These are phyloP conservation scores for Kwoniella botswanensis DNA, from an alignment of 768 basidiomycete genomes.

Conservation along the genomic window DNA sequence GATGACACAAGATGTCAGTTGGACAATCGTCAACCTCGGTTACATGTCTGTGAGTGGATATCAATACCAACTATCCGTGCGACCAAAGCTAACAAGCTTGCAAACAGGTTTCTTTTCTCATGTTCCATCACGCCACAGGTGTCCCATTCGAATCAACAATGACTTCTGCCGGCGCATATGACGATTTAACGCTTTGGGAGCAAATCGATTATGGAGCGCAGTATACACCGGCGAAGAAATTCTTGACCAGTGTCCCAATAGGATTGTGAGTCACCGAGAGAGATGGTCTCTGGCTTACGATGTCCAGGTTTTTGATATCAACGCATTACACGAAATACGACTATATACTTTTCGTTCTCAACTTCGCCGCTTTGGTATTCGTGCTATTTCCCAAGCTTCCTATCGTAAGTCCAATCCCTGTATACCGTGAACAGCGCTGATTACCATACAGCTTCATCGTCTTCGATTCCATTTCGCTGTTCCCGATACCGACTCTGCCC, in stretches of 20 bases:
- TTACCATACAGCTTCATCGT: constrained; percentile 16
- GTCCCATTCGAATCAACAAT: constrained; percentile 80
- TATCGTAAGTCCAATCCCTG: constrained; percentile 64
- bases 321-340: constrained; percentile 99
- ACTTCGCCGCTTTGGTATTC: constrained; percentile 74
- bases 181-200: constrained; percentile 97
- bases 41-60: constrained; percentile 82
- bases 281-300: not conserved
- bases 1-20: constrained; percentile 90
- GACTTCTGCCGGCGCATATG: constrained; percentile 80
- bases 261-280: constrained; percentile 67
- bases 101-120: constrained; percentile 84
- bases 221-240: constrained; percentile 98
- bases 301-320: constrained; percentile 83
- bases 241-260: constrained; percentile 88
- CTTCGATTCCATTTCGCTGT: constrained; percentile 30
- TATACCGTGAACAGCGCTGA: not conserved
- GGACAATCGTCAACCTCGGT: constrained; percentile 88
- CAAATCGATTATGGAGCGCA: constrained; percentile 99
- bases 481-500: constrained; percentile 20
- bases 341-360: constrained; percentile 89
- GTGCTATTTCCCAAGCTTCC: constrained; percentile 96
- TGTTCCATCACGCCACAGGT: constrained; percentile 98
- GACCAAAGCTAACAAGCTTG: not conserved
- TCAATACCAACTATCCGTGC: not conserved